Conservation (phyloP, 2,329 filamentous ascomycete species). For the Colletotrichum eleusines region DNA sequence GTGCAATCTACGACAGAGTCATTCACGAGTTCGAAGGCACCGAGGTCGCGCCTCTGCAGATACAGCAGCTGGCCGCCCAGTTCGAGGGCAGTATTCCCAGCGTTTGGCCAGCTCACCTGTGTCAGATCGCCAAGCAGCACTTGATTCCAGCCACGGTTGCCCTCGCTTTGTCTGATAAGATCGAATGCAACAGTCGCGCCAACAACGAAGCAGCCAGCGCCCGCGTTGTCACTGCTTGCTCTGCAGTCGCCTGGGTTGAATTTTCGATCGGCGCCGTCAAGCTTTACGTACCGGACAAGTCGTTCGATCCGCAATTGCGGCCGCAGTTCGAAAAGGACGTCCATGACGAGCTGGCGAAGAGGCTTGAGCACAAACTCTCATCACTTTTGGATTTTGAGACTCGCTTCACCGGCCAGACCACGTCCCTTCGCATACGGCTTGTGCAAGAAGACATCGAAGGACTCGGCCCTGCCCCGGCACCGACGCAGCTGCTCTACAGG, state of each 20-base stretch:
- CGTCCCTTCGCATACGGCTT: slow-evolving; percentile 74
- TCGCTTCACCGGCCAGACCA: slow-evolving; percentile 74
- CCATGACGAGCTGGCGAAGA: slow-evolving; percentile 65
- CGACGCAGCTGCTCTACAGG: slow-evolving; percentile 76
- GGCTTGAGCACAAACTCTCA: slow-evolving; percentile 68
- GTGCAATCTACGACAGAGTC: slow-evolving; percentile 18
- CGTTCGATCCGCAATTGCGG: slow-evolving; percentile 83
- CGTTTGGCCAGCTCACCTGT: slow-evolving; percentile 51
- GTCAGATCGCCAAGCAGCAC: slow-evolving; percentile 54
- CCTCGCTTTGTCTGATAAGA: slow-evolving; percentile 53
- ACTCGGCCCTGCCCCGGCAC: slow-evolving; percentile 75
- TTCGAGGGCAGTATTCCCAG: slow-evolving; percentile 54
- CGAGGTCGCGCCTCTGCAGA: slow-evolving; percentile 8
- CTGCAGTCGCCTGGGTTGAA: slow-evolving; percentile 75
- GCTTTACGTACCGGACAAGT: slow-evolving; percentile 86
- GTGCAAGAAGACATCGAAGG: slow-evolving; percentile 71
- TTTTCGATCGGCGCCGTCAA: slow-evolving; percentile 80
- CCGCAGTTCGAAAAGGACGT: slow-evolving; percentile 74
- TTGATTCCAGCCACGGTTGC: slow-evolving; percentile 61
- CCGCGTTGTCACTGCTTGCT: slow-evolving; percentile 17
- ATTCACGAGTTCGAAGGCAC: neutral
- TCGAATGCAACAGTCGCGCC: slow-evolving; percentile 43
- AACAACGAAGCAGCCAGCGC: neutral
- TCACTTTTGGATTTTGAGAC: slow-evolving; percentile 75
- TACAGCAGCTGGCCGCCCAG: slow-evolving; percentile 17